Evolutionary conservation across 106 monocot species (phyloP).

Genomic region (Platanthera guangdongensis): DNA sequence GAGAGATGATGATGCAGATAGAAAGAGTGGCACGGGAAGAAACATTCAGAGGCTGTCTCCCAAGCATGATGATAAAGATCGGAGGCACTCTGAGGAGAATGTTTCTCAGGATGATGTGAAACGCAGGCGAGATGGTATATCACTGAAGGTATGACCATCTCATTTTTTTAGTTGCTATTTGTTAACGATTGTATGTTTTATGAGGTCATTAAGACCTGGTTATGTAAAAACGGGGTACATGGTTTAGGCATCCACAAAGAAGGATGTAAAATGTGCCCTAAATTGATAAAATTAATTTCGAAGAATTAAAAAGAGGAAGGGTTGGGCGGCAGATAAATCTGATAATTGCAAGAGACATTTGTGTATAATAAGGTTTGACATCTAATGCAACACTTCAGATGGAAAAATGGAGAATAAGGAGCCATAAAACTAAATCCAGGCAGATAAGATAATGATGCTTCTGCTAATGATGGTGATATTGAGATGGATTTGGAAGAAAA

Average conservation of each 20-base stretch:
- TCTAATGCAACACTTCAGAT: too few species aligned
- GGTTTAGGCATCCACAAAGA: background rate
- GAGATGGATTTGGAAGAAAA: too few species aligned
- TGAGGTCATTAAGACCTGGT: background rate
- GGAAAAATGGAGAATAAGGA: too few species aligned
- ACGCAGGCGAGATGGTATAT: constrained; percentile 51
- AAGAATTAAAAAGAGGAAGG: background rate
- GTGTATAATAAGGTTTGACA: too few species aligned
- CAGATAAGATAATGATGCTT: too few species aligned
- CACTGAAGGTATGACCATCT: constrained; percentile 46
- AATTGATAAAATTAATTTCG: background rate
- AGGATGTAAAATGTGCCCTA: background rate
- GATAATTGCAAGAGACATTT: too few species aligned
- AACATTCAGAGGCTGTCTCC: constrained; percentile 75
- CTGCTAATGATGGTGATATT: too few species aligned
- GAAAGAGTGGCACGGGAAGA: constrained; percentile 45
- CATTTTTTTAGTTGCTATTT: background rate
- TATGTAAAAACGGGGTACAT: background rate
- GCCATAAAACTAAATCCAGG: too few species aligned
- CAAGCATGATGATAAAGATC: constrained; percentile 79
- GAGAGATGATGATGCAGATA: constrained; percentile 78
- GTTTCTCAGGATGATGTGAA: constrained; percentile 75
- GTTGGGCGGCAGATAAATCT: background rate
- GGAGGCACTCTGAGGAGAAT: constrained; percentile 65
- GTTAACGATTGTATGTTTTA: background rate